Evolutionary conservation across 2,329 filamentous ascomycete genomes (phyloP), one percentile per base, ranked within the genome.

Genomic region (Xylariaceae sp.): DNA sequence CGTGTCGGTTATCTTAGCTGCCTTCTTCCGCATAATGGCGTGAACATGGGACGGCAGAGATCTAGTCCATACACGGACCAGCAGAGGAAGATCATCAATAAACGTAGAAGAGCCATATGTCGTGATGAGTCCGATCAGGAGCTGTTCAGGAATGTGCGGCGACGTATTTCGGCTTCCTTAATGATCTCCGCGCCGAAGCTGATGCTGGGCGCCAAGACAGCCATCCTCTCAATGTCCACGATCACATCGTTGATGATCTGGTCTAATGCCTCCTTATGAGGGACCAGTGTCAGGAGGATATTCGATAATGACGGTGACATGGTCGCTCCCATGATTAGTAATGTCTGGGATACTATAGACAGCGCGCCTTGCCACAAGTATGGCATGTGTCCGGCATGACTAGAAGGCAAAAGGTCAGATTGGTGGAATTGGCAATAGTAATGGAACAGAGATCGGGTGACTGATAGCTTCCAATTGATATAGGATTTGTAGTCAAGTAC

Each of bases 321-420:
- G 13, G 88, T 91, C 13, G 89, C 88, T 5, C 89, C 90, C 89
- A 94, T 93, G 39, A 94, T 84, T 49, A 94, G 78, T 13, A 94
- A 78, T 1, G 88, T 88, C 73, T 94, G 90, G 4, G 88, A 91
- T 18, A 92, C 88, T 69, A 94, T 90, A 18, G 88, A 92, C 44
- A 94, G 80, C 7, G 89, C 88, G 15, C 89, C 89, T 76, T 93
- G 90, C 87, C 89, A 94, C 17, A 93, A 81, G 73, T 93, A 94
- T 10, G 89, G 89, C 77, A 94, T 87, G 71, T 93, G 89, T 54
- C 90, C 89, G 61, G 88, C 88, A 69, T 92, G 89, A 74, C 85
- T 88, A 69, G n/a, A 66, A 69, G 69, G 58, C 61, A 72, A 71
- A 71, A 73, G 53, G 69, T 76, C 74, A 76, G 74, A 73, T 72